Percentiles rank a stretch among this genome's conserved stretches.
phyloP scores from a whole-genome alignment of 495 filamentous ascomycete genomes.

The Penicillium subrubescens region DNA sequence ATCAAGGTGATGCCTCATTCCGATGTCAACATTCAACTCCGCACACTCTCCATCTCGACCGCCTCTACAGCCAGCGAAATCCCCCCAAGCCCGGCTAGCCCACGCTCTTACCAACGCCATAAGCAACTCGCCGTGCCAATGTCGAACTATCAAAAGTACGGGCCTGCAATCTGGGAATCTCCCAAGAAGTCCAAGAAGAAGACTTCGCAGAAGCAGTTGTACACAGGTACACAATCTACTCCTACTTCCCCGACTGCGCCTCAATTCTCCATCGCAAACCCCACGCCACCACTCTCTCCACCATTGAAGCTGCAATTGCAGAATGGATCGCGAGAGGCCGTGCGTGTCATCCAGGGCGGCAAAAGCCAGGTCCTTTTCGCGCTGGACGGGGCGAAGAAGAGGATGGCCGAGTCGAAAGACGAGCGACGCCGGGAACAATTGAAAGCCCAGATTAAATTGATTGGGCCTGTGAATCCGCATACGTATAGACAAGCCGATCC shows the following conservation, averaged over 20 bases:
- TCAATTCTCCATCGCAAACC: slow-evolving; percentile 5
- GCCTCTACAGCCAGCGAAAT: slow-evolving; percentile 16
- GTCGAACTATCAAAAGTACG: slow-evolving; percentile 42
- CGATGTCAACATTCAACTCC: slow-evolving; percentile 15
- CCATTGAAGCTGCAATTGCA: slow-evolving; percentile 30
- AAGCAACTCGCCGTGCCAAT: slow-evolving; percentile 40
- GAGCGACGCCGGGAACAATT: slow-evolving; percentile 40
- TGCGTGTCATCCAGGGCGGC: slow-evolving; percentile 33
- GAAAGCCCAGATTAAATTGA: slow-evolving; percentile 48
- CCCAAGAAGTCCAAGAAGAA: slow-evolving; percentile 36
- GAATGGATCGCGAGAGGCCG: slow-evolving; percentile 32
- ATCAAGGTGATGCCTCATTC: neutral
- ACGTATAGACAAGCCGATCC: slow-evolving; percentile 34
- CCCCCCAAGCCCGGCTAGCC: slow-evolving; percentile 8
- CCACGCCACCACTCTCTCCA: slow-evolving; percentile 24
- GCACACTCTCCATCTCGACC: slow-evolving; percentile 29
- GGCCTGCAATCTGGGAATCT: slow-evolving; percentile 41
- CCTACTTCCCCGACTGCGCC: neutral
- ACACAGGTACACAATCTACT: neutral
- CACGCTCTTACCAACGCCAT: slow-evolving; percentile 9
- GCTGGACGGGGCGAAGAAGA: slow-evolving; percentile 38
- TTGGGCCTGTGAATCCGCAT: slow-evolving; percentile 45
- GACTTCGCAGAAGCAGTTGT: slow-evolving; percentile 24
- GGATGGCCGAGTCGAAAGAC: slow-evolving; percentile 34
- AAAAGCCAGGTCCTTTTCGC: slow-evolving; percentile 32